Evolutionary conservation across 108 stramenopile genomes (phyloP).

Genomic region (Fragilariopsis cylindrus): DNA sequence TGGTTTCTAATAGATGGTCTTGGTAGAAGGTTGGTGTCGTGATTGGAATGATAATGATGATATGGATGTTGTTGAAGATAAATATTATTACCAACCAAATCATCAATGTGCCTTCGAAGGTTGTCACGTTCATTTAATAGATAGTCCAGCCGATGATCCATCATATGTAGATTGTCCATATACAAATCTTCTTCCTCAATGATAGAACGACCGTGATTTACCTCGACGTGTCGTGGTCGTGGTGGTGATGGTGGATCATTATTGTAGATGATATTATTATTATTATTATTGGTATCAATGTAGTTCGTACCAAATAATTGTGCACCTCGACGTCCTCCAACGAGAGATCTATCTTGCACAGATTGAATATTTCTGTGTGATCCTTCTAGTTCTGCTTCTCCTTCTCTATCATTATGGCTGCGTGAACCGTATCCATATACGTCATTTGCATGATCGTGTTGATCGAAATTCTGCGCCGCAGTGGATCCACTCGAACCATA

Average conservation of each 20-base stretch:
- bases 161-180: slow-evolving; percentile 3
- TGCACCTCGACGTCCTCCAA: slow-evolving; percentile 11
- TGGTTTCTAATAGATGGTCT: neutral
- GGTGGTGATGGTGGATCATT: neutral
- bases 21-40: neutral
- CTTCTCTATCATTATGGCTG: neutral
- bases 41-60: neutral
- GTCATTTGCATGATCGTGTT: slow-evolving; percentile 7
- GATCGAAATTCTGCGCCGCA: slow-evolving; percentile 13
- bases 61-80: neutral
- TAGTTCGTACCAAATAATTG: neutral
- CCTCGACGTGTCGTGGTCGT: neutral
- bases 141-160: neutral
- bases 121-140: slow-evolving; percentile 10
- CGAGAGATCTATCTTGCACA: neutral
- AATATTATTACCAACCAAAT: neutral
- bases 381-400: neutral
- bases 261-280: neutral
- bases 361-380: neutral
- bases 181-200: neutral
- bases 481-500: slow-evolving; percentile 18
- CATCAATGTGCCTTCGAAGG: slow-evolving; percentile 5
- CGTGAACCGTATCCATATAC: slow-evolving; percentile 1
- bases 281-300: neutral
- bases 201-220: neutral